Evolutionary conservation across 768 basidiomycete species (phyloP), one percentile per base, ranked within the genome.

Genomic region (Xerocomus potaroensis): DNA sequence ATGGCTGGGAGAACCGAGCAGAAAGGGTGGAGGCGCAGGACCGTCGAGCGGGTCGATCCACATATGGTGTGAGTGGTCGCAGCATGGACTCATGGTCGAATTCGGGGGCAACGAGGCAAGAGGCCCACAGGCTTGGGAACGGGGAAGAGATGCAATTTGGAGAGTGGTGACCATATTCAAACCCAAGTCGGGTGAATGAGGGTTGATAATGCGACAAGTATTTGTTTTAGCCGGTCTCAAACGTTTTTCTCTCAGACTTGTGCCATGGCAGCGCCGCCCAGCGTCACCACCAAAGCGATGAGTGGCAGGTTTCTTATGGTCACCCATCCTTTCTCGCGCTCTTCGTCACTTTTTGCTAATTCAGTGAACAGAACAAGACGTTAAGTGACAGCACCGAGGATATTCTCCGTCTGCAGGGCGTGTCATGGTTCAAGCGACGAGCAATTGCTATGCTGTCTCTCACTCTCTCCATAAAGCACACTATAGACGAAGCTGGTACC

Each of bases 31-130:
- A 18, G 93, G 94, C 1, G 72, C 81, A 8, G 90, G 90, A 1
- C 89, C 90, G 11, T 85, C 84, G 18, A 80, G 81, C 2, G 87
- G 88, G 31, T 90, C 86, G 26, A 87, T 95, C 55, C 84, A 84
- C 23, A 91, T 95, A 54, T 96, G 91, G 90, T 87, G 91, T 54
- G 91, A 96, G 66, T 96, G 92, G 93, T 74, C 80, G 22, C 76
- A 71, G 55, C 77, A 84, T 50, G 90, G 89, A 2, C 61, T 92
- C 29, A 89, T 92, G 87, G 77, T 90, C 11, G 90, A 92, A 58
- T 89, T 90, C 61, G 88, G 86, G 0, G 89, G 87, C 1, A 77
- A 79, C 39, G 80, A 87, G 49, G 81, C 85, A 11, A 77, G 76
- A 47, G 89, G 90, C 2, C 84, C 87, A 6, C 82, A 87, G 52